These are phyloP conservation scores for Podochytrium sp. DNA, from an alignment of 192 early-diverging fungal genomes.

Conservation along the genomic window DNA sequence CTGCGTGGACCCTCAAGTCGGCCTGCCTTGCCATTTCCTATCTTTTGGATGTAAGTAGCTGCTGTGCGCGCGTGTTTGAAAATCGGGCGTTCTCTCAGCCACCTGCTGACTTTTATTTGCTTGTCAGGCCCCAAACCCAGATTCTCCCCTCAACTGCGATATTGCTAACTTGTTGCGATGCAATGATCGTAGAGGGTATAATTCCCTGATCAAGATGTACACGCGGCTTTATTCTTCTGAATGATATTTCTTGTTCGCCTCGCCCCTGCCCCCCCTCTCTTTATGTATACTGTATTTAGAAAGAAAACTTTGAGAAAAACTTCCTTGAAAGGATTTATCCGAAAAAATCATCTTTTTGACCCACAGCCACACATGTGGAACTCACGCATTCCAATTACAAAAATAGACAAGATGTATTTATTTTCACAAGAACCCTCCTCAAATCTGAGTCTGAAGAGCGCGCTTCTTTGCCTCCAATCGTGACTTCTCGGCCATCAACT, in stretches of 20 bases:
- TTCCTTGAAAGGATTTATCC: no score
- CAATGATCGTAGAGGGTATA: conserved; percentile 85
- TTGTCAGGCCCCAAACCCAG: conserved; percentile 75
- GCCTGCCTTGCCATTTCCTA: conserved; percentile 82
- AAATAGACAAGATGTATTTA: not conserved
- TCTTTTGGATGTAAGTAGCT: conserved; percentile 62
- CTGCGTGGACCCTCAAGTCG: conserved; percentile 91
- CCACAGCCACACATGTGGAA: no score
- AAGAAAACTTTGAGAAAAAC: no score
- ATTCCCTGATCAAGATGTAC: conserved; percentile 86
- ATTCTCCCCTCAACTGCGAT: conserved; percentile 93
- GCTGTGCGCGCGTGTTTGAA: no score
- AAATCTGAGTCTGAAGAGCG: conserved; percentile 6
- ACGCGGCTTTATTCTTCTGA: conserved; percentile 44
- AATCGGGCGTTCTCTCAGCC: not conserved
- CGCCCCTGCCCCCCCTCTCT: no score
- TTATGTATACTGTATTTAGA: no score
- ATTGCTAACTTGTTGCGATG: conserved; percentile 90
- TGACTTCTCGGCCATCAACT: conserved; percentile 13
- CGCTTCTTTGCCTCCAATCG: conserved; percentile 21
- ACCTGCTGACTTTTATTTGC: not conserved
- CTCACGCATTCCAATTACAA: no score
- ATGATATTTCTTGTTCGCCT: no score
- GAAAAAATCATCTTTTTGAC: no score
- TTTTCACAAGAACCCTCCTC: not conserved